Conservation (phyloP, 2,329 filamentous ascomycete species). For the Fusarium sp. region DNA sequence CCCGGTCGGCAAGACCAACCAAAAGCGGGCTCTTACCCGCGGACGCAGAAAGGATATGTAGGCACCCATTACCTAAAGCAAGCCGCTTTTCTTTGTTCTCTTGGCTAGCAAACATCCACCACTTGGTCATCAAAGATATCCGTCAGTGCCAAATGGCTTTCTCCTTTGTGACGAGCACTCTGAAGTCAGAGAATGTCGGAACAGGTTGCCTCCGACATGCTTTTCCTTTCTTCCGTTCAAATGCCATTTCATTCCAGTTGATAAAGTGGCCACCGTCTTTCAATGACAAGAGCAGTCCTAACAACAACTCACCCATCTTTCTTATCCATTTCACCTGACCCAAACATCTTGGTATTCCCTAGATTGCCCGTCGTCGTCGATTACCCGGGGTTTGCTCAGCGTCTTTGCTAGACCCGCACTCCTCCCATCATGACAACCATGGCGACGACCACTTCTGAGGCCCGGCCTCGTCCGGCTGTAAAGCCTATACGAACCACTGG, state of each 20-base stretch:
- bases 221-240: conserved; percentile 31
- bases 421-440: conserved; percentile 18
- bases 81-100: conserved; percentile 46
- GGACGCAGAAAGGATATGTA: conserved; percentile 19
- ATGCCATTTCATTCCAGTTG: conserved; percentile 40
- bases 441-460: conserved; percentile 31
- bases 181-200: conserved; percentile 27
- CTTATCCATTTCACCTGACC: not conserved
- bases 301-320: conserved; percentile 2
- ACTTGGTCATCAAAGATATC: conserved; percentile 26
- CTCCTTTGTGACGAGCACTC: conserved; percentile 21
- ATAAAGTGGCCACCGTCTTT: conserved; percentile 21
- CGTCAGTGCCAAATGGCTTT: conserved; percentile 25
- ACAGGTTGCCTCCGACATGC: conserved; percentile 17
- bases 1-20: conserved; percentile 17
- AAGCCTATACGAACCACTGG: conserved; percentile 40
- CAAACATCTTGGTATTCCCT: not conserved
- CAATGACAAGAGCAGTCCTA: not conserved
- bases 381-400: not conserved
- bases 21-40: conserved; percentile 19
- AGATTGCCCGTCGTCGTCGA: conserved; percentile 1
- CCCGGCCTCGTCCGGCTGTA: conserved; percentile 35
- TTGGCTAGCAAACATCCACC: conserved; percentile 39
- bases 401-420: conserved; percentile 10
- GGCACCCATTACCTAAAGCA: conserved; percentile 30